Evolutionary conservation across 139 green algal species (phyloP).

Genomic region (Ostreobium quekettii): DNA sequence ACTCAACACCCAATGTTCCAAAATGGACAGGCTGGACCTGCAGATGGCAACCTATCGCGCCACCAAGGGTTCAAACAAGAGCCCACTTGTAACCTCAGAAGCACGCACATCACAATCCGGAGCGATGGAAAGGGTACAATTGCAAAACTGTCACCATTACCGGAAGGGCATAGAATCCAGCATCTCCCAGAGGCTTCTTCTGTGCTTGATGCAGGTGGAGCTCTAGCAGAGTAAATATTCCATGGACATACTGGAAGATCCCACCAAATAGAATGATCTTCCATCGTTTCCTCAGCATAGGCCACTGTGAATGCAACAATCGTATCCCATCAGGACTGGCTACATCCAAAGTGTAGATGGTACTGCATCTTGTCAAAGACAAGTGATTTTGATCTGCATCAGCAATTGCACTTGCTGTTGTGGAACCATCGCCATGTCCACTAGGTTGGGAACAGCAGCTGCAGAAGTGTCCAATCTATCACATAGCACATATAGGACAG

Average conservation of each 20-base stretch:
- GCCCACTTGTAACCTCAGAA: background rate
- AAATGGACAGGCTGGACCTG: background rate
- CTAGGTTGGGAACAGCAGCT: too few relatives aligned
- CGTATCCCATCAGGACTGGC: background rate
- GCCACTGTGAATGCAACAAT: slow-evolving; percentile 42
- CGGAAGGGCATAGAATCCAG: slow-evolving; percentile 62
- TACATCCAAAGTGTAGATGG: background rate
- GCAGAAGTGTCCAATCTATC: too few relatives aligned
- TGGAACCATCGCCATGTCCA: too few relatives aligned
- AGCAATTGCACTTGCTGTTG: too few relatives aligned
- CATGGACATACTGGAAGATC: slow-evolving; percentile 82
- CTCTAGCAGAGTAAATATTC: slow-evolving; percentile 77
- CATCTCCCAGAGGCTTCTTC: slow-evolving; percentile 57
- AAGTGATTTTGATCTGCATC: too few relatives aligned
- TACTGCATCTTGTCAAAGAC: background rate
- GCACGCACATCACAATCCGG: background rate
- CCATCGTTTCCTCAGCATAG: slow-evolving; percentile 61
- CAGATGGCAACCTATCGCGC: background rate
- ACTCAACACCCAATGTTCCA: background rate
- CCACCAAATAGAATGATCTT: slow-evolving; percentile 63
- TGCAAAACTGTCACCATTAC: slow-evolving; percentile 33
- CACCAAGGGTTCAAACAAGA: background rate
- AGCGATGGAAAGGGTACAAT: background rate
- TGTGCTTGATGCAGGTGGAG: slow-evolving; percentile 64
- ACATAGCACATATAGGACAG: too few relatives aligned